Evolutionary conservation across 805 yeast genomes (phyloP), one percentile per base, ranked within the genome.

Genomic region (Kluyveromyces starmeri): DNA sequence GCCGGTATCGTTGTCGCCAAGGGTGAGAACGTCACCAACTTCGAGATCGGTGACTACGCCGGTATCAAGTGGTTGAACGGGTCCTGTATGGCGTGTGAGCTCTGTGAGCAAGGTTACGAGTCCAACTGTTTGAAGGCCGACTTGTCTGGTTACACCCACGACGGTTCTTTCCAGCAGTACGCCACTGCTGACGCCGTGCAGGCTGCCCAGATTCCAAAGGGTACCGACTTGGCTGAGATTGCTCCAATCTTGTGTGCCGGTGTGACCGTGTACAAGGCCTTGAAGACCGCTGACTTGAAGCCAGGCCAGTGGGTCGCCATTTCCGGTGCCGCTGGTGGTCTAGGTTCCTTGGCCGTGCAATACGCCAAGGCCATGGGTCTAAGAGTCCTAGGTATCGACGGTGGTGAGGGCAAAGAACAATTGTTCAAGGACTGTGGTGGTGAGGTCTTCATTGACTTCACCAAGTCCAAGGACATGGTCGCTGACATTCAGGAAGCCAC

Each of bases 141-240:
- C 39, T 59, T 70, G 39, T 70, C 73, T 9, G 78, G 78, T 43
- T 70, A 70, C 57, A 68, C 74, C 10, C 74, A 68, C 42, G 75
- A 71, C 45, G 78, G 95, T 42, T 75, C 92, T 13, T 83, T 84
- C 75, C 94, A 84, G 61, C 83, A 83, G 62, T 83, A 81, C 55
- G 89, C 88, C 23, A 76, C 88, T 27, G 94, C 88, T 22, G 86
- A 83, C 59, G 86, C 89, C 17, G 68, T 79, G 32, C 92, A 83
- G 55, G 94, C 92, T 20, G 92, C 94, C n/a, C 64, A 68, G 42
- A 72, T 83, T 46, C 85, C 92, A 31, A 53, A 70, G 50, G 80
- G 76, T 33, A 65, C 81, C 19, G 85, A 84, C 53, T 69, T 83
- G 48, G 86, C 88, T 23, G 66, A 65, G 40, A 73, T 75, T 37